Conservation (phyloP, 257 asterid species). For the Solanum chilense region DNA sequence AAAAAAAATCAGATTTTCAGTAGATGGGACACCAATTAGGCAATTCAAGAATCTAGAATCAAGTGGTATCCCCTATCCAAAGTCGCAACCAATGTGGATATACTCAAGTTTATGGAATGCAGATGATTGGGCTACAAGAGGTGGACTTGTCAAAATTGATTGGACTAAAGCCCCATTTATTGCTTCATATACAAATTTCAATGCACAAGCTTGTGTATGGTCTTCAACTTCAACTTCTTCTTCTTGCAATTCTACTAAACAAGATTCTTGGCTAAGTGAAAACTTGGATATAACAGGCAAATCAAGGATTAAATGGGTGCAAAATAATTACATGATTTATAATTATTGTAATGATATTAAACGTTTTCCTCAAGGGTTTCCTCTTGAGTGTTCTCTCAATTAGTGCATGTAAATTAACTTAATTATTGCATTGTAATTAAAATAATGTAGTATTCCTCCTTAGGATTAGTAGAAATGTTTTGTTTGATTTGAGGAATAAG, state of each 20-base stretch:
- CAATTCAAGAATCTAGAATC: neutral
- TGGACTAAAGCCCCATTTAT: neutral
- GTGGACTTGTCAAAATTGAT: neutral
- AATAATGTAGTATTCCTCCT: neutral
- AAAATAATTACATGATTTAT: neutral
- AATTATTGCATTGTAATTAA: neutral
- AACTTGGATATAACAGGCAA: neutral
- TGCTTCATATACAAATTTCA: neutral
- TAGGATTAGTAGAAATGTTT: neutral
- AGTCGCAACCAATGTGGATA: neutral
- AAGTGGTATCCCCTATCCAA: neutral
- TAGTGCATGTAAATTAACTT: neutral
- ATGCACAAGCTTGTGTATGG: neutral
- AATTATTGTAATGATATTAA: neutral
- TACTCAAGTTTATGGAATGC: neutral
- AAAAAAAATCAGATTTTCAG: neutral
- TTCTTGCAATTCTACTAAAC: neutral
- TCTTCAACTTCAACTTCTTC: neutral
- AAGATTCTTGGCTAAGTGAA: neutral
- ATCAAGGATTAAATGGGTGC: neutral
- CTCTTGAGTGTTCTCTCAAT: neutral
- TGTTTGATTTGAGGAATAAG: neutral
- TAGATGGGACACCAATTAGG: neutral
- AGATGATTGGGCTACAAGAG: neutral
- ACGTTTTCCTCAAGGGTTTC: neutral